Percentiles rank a stretch among this genome's conserved stretches.
Conservation (phyloP, 768 basidiomycete species). For the Kwoniella botswanensis region DNA sequence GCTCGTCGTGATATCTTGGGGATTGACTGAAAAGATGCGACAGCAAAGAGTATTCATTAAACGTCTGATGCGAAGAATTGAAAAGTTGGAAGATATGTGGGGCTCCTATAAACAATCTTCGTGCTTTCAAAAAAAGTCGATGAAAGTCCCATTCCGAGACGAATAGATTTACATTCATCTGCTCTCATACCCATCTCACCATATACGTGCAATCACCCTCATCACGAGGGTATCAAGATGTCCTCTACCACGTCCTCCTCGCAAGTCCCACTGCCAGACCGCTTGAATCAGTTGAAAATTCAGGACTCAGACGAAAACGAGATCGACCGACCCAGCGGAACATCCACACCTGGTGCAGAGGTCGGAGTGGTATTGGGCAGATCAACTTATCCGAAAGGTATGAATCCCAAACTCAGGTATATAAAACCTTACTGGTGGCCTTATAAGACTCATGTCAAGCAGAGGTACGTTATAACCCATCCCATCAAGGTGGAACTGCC, state of each 20-base stretch:
- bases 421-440: conserved; percentile 90
- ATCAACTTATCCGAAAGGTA: conserved; percentile 42
- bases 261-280: not conserved
- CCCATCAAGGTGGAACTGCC: too few relatives aligned
- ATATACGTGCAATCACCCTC: not conserved
- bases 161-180: too few relatives aligned
- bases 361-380: not conserved
- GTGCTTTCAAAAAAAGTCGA: too few relatives aligned
- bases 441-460: conserved; percentile 87
- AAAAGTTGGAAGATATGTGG: conserved; percentile 6
- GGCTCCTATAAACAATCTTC: conserved; percentile 24
- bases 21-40: not conserved
- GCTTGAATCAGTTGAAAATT: conserved; percentile 4
- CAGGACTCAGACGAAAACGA: not conserved
- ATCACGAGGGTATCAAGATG: not conserved
- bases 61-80: not conserved
- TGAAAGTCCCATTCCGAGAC: too few relatives aligned
- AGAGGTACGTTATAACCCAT: conserved; percentile 59
- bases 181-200: too few relatives aligned
- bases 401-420: conserved; percentile 70
- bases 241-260: not conserved
- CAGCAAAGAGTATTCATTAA: not conserved
- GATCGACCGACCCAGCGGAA: conserved; percentile 10
- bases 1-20: not conserved
- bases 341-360: conserved; percentile 14